These are phyloP conservation scores for Paramecium pentaurelia DNA, from an alignment of 73 alveolate genomes.

Conservation along the genomic window DNA sequence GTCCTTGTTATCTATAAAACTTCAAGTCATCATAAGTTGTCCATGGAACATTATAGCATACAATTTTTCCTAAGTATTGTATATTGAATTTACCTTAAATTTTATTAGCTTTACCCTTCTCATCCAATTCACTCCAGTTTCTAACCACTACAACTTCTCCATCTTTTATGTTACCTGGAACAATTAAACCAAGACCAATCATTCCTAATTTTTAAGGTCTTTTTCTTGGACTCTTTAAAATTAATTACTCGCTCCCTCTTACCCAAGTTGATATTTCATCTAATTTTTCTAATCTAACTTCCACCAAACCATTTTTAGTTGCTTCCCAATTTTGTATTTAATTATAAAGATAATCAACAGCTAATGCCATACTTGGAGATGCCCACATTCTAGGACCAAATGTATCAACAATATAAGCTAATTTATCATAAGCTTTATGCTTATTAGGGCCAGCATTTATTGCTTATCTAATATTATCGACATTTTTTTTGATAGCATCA, in stretches of 20 bases:
- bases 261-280: slow-evolving; percentile 31
- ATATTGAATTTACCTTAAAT: slow-evolving; percentile 28
- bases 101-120: neutral
- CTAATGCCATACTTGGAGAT: neutral
- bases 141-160: slow-evolving; percentile 46
- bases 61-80: slow-evolving; percentile 47
- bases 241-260: slow-evolving; percentile 56
- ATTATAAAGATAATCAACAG: neutral
- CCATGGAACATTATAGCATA: slow-evolving; percentile 60
- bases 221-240: slow-evolving; percentile 41
- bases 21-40: neutral
- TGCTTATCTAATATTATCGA: neutral
- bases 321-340: neutral
- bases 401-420: slow-evolving; percentile 59
- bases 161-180: slow-evolving; percentile 24
- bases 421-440: slow-evolving; percentile 42
- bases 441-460: neutral
- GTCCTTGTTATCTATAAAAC: slow-evolving; percentile 10
- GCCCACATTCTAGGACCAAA: slow-evolving; percentile 63
- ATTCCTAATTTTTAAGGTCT: slow-evolving; percentile 20
- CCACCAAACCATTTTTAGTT: neutral
- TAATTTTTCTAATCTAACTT: neutral
- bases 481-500: neutral
- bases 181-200: slow-evolving; percentile 50
- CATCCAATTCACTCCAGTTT: slow-evolving; percentile 30